phyloP scores from a whole-genome alignment of 1,139 yeast species.

The Yamadazyma sp. region DNA sequence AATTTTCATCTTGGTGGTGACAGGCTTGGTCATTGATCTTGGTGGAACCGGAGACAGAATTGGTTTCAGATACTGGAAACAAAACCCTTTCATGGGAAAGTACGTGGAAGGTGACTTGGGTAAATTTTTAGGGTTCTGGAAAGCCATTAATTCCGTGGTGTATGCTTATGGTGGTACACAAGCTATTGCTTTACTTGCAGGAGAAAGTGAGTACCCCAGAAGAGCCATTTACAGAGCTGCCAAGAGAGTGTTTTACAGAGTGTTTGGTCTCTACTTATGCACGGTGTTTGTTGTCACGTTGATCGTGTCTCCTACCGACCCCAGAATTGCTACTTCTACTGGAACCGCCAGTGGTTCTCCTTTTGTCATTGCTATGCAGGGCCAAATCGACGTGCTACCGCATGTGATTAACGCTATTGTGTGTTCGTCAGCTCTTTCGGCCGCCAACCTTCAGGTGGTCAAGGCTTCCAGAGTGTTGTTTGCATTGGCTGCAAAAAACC shows the following conservation, averaged over 20 bases:
- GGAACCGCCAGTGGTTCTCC: constrained; percentile 37
- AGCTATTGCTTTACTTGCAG: constrained; percentile 77
- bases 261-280: constrained; percentile 53
- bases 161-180: constrained; percentile 66
- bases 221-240: constrained; percentile 70
- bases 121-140: constrained; percentile 61
- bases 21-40: constrained; percentile 37
- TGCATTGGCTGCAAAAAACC: constrained; percentile 49
- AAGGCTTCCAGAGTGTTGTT: constrained; percentile 54
- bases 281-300: constrained; percentile 47
- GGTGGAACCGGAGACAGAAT: constrained; percentile 43
- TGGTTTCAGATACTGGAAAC: constrained; percentile 40
- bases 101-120: constrained; percentile 59
- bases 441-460: constrained; percentile 53
- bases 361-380: constrained; percentile 40
- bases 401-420: constrained; percentile 55
- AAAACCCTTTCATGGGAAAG: constrained; percentile 51
- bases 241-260: constrained; percentile 71
- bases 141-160: constrained; percentile 80
- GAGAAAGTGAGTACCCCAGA: constrained; percentile 73
- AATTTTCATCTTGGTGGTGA: constrained; percentile 48
- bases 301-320: constrained; percentile 41
- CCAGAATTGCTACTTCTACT: constrained; percentile 30
- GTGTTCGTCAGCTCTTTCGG: constrained; percentile 49
- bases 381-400: constrained; percentile 40